Evolutionary conservation across 2,329 filamentous ascomycete genomes (phyloP).

Genomic region (Botrytis deweyae): DNA sequence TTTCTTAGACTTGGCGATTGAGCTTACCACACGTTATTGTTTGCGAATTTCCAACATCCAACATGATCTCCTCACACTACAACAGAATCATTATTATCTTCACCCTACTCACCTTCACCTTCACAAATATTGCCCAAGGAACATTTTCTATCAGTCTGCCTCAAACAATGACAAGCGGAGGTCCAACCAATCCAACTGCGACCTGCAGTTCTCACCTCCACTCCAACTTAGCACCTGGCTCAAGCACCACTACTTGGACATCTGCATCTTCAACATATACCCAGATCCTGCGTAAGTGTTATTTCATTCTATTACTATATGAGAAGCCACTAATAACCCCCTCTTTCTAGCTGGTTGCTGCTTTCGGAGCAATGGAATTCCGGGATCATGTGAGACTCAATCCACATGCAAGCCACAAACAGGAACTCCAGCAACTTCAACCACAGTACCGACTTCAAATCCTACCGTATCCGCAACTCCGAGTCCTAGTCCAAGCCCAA

Average conservation of each 20-base stretch:
- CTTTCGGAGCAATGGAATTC: not conserved
- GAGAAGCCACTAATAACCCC: fast-evolving
- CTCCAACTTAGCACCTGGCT: not conserved
- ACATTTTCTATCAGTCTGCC: not conserved
- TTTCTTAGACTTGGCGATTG: too few relatives aligned
- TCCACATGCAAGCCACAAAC: not conserved
- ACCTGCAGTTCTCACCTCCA: not conserved
- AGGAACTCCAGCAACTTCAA: too few relatives aligned
- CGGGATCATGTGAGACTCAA: not conserved
- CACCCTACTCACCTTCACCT: not conserved
- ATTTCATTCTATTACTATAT: not conserved
- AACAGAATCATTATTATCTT: not conserved
- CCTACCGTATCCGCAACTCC: not conserved
- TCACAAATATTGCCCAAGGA: not conserved
- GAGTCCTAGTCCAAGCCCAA: not conserved
- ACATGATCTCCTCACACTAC: not conserved
- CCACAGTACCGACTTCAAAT: not conserved
- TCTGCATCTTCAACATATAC: not conserved
- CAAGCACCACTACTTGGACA: not conserved
- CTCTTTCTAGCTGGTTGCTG: not conserved
- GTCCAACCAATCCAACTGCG: not conserved
- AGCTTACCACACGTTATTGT: fast-evolving
- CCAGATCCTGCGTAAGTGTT: not conserved
- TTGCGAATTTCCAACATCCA: not conserved
- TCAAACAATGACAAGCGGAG: not conserved